phyloP scores from a whole-genome alignment of 2,329 filamentous ascomycete genomes.

The Apiospora koreana region DNA sequence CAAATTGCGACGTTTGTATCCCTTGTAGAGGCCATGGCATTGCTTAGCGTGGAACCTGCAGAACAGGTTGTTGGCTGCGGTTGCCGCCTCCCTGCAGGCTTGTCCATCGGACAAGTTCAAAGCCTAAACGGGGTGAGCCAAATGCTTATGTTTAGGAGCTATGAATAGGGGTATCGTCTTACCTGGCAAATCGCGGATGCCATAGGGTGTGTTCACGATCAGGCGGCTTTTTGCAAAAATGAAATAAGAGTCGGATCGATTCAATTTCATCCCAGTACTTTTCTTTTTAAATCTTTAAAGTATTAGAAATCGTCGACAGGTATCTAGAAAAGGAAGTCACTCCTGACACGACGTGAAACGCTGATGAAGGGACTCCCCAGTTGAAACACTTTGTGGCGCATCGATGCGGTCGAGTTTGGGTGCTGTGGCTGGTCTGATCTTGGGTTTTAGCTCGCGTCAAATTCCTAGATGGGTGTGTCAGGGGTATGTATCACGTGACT shows the following conservation, averaged over 20 bases:
- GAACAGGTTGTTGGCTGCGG: slow-evolving; percentile 41
- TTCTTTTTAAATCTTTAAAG: too few species aligned
- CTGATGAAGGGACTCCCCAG: not conserved
- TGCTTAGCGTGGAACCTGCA: slow-evolving; percentile 43
- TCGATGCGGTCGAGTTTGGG: not conserved
- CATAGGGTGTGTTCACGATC: not conserved
- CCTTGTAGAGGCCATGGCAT: slow-evolving; percentile 46
- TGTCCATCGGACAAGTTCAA: slow-evolving; percentile 38
- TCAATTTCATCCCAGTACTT: too few species aligned
- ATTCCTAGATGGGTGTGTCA: not conserved
- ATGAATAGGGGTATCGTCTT: not conserved
- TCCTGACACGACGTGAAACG: not conserved
- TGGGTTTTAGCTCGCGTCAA: not conserved
- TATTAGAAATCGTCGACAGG: too few species aligned
- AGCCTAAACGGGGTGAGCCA: slow-evolving; percentile 17
- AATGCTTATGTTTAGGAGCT: not conserved
- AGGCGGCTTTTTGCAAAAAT: not conserved
- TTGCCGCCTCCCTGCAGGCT: slow-evolving; percentile 36
- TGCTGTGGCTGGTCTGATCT: not conserved
- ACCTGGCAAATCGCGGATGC: not conserved
- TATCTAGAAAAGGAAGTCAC: too few species aligned
- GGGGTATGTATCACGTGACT: not conserved
- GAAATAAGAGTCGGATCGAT: too few species aligned
- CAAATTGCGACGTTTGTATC: slow-evolving; percentile 49
- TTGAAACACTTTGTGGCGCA: not conserved